Percentiles rank a stretch among this genome's conserved stretches.
Conservation (phyloP, 2,329 filamentous ascomycete species). For the Aspergillus neoniger region DNA sequence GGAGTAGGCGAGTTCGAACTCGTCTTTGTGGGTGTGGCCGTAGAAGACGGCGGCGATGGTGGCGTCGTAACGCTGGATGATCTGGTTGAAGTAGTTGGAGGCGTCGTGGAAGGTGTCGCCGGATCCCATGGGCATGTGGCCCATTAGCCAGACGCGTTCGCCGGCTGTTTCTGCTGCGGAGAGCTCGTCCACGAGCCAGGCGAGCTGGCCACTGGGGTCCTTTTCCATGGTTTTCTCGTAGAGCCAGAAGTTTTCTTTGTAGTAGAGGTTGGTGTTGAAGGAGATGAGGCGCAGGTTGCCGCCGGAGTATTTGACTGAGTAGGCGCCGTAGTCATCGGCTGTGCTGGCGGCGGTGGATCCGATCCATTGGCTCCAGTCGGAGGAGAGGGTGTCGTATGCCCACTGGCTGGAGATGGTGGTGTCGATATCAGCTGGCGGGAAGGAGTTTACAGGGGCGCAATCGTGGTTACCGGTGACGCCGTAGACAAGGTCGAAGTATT, state of each 20-base stretch:
- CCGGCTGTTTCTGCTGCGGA: slow-evolving; percentile 55
- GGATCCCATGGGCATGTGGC: slow-evolving; percentile 54
- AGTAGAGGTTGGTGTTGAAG: slow-evolving; percentile 27
- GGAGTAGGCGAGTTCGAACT: slow-evolving; percentile 57
- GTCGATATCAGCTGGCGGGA: slow-evolving; percentile 45
- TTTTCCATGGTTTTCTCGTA: slow-evolving; percentile 56
- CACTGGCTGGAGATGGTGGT: slow-evolving; percentile 50
- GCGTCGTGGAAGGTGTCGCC: slow-evolving; percentile 51
- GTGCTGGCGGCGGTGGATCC: slow-evolving; percentile 39
- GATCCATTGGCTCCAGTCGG: slow-evolving; percentile 54
- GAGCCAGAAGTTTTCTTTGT: slow-evolving; percentile 48
- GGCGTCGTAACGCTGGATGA: slow-evolving; percentile 56
- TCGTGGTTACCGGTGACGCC: slow-evolving; percentile 61
- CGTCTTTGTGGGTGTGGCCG: slow-evolving; percentile 58
- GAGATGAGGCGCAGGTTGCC: slow-evolving; percentile 59
- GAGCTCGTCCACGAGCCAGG: slow-evolving; percentile 55
- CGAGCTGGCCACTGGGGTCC: slow-evolving; percentile 52
- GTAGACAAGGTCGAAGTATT: slow-evolving; percentile 49
- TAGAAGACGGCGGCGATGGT: slow-evolving; percentile 59
- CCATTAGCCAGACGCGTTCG: slow-evolving; percentile 58
- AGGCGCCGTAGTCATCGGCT: slow-evolving; percentile 50
- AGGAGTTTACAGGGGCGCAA: slow-evolving; percentile 53
- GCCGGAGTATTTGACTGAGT: slow-evolving; percentile 50
- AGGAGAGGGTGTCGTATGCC: slow-evolving; percentile 54
- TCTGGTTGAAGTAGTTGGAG: slow-evolving; percentile 57